Percentiles rank a stretch among this genome's conserved stretches.
phyloP scores from a whole-genome alignment of 2,329 filamentous ascomycete species.

The Geoglossum cookeanum region DNA sequence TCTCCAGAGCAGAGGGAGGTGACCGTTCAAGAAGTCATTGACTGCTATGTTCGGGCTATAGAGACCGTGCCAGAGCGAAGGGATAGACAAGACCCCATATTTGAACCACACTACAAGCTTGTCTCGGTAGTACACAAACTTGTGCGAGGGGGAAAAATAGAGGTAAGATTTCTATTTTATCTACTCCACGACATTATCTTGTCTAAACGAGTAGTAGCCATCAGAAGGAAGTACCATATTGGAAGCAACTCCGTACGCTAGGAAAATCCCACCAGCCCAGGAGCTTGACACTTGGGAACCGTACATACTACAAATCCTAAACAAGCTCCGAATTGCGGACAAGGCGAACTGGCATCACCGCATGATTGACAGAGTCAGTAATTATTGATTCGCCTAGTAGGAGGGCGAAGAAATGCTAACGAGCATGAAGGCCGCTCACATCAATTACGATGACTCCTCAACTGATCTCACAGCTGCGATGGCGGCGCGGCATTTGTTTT shows the following conservation, averaged over 20 bases:
- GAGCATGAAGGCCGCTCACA: constrained; percentile 30
- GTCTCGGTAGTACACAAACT: constrained; percentile 68
- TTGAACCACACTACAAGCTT: constrained; percentile 88
- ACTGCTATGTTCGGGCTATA: constrained; percentile 39
- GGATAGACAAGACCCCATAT: constrained; percentile 51
- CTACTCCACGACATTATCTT: background rate
- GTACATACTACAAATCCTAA: constrained; percentile 44
- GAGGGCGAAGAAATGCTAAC: background rate
- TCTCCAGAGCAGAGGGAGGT: constrained; percentile 23
- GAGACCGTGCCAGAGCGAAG: constrained; percentile 39
- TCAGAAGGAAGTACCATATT: constrained; percentile 30
- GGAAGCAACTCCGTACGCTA: constrained; percentile 33
- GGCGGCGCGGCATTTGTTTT: constrained; percentile 58
- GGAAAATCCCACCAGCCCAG: constrained; percentile 29
- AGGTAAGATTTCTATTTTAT: constrained; percentile 15
- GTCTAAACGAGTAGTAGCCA: constrained; percentile 15
- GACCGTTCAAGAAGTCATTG: constrained; percentile 30
- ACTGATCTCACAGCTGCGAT: constrained; percentile 31
- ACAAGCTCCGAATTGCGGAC: constrained; percentile 46
- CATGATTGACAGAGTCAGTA: constrained; percentile 54
- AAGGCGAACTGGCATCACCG: constrained; percentile 93
- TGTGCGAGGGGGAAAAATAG: constrained; percentile 32
- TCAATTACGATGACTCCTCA: constrained; percentile 36
- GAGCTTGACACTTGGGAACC: constrained; percentile 34
- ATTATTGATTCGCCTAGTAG: background rate